Percentiles rank a stretch among this genome's conserved stretches.
Conservation (phyloP, 306 rosid genomes). For the Sicyos baderoa region DNA sequence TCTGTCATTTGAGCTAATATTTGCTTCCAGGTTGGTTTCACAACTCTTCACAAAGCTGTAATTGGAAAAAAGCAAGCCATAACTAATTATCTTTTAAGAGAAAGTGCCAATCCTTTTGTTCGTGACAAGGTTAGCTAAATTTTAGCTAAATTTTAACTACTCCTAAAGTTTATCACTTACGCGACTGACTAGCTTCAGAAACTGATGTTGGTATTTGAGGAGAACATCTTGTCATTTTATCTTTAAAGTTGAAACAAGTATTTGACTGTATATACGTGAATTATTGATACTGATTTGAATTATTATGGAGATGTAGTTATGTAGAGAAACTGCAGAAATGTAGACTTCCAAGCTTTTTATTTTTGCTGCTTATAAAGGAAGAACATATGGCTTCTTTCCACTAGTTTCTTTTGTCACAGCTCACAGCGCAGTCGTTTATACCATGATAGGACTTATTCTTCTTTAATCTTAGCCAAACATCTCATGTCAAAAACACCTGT, state of each 20-base stretch:
- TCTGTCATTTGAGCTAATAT: constrained; percentile 13
- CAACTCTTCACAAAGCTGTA: constrained; percentile 74
- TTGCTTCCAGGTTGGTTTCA: constrained; percentile 64
- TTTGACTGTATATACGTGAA: neutral
- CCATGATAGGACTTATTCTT: neutral
- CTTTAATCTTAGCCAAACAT: neutral
- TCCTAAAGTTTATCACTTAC: neutral
- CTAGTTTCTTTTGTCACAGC: neutral
- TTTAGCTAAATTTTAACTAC: constrained; percentile 32
- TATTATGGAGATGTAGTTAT: neutral
- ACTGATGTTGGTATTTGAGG: neutral
- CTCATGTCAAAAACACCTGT: neutral
- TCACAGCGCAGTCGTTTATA: too few species aligned
- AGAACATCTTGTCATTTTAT: neutral
- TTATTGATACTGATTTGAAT: constrained; percentile 8
- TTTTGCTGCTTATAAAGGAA: neutral
- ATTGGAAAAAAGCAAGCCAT: constrained; percentile 76
- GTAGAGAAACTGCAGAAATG: neutral
- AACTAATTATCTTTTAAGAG: constrained; percentile 68
- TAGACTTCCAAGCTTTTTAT: neutral
- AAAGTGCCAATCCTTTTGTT: constrained; percentile 76
- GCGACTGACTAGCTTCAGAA: neutral
- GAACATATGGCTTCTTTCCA: neutral
- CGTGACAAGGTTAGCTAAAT: constrained; percentile 59
- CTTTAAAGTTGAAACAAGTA: neutral